These are phyloP conservation scores for Magnusiomyces tetraspermus DNA, from an alignment of 1,139 yeast genomes.

Conservation along the genomic window DNA sequence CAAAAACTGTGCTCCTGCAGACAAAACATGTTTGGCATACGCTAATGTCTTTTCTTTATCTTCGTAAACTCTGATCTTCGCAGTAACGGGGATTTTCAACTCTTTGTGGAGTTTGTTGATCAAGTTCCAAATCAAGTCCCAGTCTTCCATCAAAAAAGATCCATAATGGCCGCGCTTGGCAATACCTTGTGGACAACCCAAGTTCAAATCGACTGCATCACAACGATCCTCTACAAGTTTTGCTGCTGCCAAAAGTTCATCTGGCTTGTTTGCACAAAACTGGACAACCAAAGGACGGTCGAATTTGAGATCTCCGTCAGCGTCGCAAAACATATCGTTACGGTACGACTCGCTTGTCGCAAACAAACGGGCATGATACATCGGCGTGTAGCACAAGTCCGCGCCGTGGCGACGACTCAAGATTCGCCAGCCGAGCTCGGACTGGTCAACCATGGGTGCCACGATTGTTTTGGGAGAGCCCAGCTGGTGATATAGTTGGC, in stretches of 20 bases:
- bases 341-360: constrained; percentile 79
- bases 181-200: constrained; percentile 98
- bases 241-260: constrained; percentile 69
- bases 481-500: constrained; percentile 59
- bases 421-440: constrained; percentile 92
- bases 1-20: constrained; percentile 91
- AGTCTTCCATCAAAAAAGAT: constrained; percentile 92
- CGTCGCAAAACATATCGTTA: constrained; percentile 58
- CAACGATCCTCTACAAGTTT: constrained; percentile 68
- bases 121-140: constrained; percentile 70
- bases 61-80: constrained; percentile 85
- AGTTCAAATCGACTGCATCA: constrained; percentile 93
- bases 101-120: constrained; percentile 66
- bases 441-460: constrained; percentile 98
- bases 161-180: constrained; percentile 94
- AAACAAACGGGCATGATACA: constrained; percentile 89
- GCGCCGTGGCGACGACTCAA: constrained; percentile 86
- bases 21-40: constrained; percentile 81
- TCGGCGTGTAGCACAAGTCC: constrained; percentile 88
- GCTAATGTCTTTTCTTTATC: constrained; percentile 74
- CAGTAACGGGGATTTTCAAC: constrained; percentile 81
- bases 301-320: constrained; percentile 56
- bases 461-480: constrained; percentile 77
- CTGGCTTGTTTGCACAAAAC: constrained; percentile 94
- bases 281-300: constrained; percentile 88